These are phyloP conservation scores for Xylariaceae sp. DNA, from an alignment of 2,329 filamentous ascomycete genomes.

Conservation along the genomic window DNA sequence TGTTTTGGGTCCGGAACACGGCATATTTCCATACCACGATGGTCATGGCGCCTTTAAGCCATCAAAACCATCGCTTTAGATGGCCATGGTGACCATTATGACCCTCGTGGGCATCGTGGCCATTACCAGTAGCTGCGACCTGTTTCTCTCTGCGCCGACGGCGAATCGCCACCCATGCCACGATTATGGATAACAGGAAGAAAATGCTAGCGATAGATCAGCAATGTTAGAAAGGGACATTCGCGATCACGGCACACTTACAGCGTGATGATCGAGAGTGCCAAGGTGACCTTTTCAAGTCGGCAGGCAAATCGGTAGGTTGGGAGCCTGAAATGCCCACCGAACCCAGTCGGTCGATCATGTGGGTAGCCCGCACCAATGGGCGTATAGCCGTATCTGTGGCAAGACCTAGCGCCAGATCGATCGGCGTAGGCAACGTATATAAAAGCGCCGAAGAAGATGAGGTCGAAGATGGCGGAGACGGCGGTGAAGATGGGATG, in stretches of 20 bases:
- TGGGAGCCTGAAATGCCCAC: neutral
- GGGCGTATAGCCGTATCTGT: conserved; percentile 37
- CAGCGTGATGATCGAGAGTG: neutral
- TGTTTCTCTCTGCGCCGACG: neutral
- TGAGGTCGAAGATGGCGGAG: conserved; percentile 53
- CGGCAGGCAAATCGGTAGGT: neutral
- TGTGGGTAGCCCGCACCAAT: neutral
- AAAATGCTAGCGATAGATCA: neutral
- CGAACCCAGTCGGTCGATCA: neutral
- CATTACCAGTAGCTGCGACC: neutral
- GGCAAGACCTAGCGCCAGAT: conserved; percentile 59
- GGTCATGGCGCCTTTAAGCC: neutral
- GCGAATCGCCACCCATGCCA: neutral
- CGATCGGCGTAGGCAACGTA: conserved; percentile 67
- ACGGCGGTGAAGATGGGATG: conserved; percentile 61
- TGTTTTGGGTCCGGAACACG: neutral
- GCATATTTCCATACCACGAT: neutral
- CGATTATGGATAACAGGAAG: neutral
- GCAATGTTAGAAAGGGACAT: neutral
- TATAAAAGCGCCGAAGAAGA: conserved; percentile 64
- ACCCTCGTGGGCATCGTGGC: no score
- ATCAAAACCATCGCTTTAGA: neutral
- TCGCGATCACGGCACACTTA: neutral
- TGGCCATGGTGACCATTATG: no score
- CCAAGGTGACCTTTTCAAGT: neutral